A percentile compares a stretch with the other conserved stretches of the same genome.
phyloP scores from a whole-genome alignment of 345 rosid genomes.

The Abelmoschus esculentus region DNA sequence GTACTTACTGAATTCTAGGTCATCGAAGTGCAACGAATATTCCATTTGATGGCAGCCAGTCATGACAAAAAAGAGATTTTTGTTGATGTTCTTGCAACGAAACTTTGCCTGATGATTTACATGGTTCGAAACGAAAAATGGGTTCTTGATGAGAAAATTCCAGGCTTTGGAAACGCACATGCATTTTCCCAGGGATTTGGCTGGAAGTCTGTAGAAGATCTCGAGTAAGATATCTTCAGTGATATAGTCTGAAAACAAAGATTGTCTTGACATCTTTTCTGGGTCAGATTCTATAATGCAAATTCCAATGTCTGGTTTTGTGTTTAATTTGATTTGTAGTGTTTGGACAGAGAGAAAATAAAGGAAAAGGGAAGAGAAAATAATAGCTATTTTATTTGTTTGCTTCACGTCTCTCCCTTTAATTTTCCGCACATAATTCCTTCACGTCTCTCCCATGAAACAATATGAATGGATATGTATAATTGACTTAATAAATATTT shows the following conservation, averaged over 20 bases:
- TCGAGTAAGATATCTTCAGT: background rate
- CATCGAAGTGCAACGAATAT: slow-evolving; percentile 2
- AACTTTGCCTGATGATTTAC: background rate
- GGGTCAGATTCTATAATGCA: background rate
- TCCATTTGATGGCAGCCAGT: background rate
- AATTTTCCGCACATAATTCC: too few relatives aligned
- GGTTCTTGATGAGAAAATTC: background rate
- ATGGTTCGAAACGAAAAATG: background rate
- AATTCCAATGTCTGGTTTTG: background rate
- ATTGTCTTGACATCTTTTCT: background rate
- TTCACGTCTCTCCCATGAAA: too few relatives aligned
- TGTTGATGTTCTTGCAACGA: background rate
- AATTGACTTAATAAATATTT: too few relatives aligned
- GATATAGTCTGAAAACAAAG: background rate
- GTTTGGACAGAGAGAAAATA: background rate
- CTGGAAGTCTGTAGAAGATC: background rate
- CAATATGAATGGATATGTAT: too few relatives aligned
- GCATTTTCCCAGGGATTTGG: background rate
- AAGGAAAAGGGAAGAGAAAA: background rate
- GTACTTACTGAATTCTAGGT: slow-evolving; percentile 4
- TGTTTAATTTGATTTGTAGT: background rate
- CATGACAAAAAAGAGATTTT: background rate
- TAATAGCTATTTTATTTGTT: too few relatives aligned
- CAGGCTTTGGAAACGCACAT: slow-evolving; percentile 7
- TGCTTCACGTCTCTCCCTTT: background rate